Conservation (phyloP, 257 asterid genomes). For the Handroanthus guayacan region DNA sequence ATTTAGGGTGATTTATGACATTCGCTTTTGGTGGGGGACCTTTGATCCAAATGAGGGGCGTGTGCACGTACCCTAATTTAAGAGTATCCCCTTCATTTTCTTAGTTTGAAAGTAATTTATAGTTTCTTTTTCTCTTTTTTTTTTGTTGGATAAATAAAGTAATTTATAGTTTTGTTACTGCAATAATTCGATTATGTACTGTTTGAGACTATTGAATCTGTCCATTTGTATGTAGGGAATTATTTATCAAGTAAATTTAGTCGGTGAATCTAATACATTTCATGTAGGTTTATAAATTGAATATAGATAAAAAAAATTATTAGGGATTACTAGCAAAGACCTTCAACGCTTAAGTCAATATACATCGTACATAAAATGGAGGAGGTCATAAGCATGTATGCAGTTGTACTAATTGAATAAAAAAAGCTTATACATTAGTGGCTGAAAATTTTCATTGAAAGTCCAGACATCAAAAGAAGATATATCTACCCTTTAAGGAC, state of each 20-base stretch:
- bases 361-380: neutral
- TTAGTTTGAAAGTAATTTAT: neutral
- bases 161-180: neutral
- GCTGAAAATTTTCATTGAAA: neutral
- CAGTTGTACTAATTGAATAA: too few relatives aligned
- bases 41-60: neutral
- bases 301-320: too few relatives aligned
- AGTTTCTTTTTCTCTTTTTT: too few relatives aligned
- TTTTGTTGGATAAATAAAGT: too few relatives aligned
- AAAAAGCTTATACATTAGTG: neutral
- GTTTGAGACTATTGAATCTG: too few relatives aligned
- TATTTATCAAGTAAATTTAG: too few relatives aligned
- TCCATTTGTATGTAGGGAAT: too few relatives aligned
- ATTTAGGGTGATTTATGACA: slow-evolving; percentile 7
- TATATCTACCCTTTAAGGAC: slow-evolving; percentile 9
- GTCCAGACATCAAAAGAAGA: slow-evolving; percentile 21
- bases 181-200: neutral
- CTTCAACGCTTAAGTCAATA: too few relatives aligned
- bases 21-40: slow-evolving; percentile 20
- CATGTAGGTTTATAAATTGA: too few relatives aligned
- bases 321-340: too few relatives aligned
- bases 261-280: too few relatives aligned
- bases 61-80: neutral
- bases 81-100: neutral
- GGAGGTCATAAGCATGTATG: too few relatives aligned